These are phyloP conservation scores for Zygosaccharomyces pseudobailii DNA, from an alignment of 1,139 yeast genomes.

Conservation along the genomic window DNA sequence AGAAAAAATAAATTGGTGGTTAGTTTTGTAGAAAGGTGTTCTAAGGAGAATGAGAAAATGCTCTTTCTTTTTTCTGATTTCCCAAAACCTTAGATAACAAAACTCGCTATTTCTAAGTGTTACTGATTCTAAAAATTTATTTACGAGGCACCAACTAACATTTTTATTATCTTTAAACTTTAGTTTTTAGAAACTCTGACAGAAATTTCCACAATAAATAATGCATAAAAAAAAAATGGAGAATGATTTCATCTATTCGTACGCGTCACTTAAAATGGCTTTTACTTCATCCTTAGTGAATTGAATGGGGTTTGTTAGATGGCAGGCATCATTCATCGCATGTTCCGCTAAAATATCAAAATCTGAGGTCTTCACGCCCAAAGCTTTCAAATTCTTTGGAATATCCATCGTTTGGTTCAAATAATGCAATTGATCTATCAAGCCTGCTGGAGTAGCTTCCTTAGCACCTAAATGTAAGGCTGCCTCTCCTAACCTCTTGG, in stretches of 20 bases:
- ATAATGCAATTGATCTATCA: slow-evolving; percentile 14
- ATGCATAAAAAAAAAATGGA: too few relatives aligned
- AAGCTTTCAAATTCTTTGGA: slow-evolving; percentile 19
- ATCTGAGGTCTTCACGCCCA: slow-evolving; percentile 19
- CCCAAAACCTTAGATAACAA: too few relatives aligned
- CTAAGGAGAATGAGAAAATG: too few relatives aligned
- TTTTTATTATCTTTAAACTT: too few relatives aligned
- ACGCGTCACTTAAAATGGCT: slow-evolving; percentile 18
- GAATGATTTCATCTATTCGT: slow-evolving; percentile 22
- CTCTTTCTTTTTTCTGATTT: too few relatives aligned
- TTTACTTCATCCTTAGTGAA: slow-evolving; percentile 21
- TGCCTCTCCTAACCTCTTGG: slow-evolving; percentile 17
- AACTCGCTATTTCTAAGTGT: too few relatives aligned
- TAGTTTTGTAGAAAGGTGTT: too few relatives aligned
- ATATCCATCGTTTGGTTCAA: slow-evolving; percentile 15
- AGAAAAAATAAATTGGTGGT: too few relatives aligned
- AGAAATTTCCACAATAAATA: too few relatives aligned
- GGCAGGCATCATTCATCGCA: slow-evolving; percentile 23
- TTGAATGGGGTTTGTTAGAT: slow-evolving; percentile 20
- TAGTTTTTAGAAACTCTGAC: too few relatives aligned
- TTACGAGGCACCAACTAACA: too few relatives aligned
- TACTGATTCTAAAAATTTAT: too few relatives aligned
- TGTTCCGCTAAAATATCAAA: slow-evolving; percentile 18
- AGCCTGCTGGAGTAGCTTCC: slow-evolving; percentile 13
- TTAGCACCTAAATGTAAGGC: slow-evolving; percentile 17